Percentiles rank a stretch among this genome's conserved stretches.
Conservation (phyloP, 495 filamentous ascomycete species). For the Aspergillus bridgeri region DNA sequence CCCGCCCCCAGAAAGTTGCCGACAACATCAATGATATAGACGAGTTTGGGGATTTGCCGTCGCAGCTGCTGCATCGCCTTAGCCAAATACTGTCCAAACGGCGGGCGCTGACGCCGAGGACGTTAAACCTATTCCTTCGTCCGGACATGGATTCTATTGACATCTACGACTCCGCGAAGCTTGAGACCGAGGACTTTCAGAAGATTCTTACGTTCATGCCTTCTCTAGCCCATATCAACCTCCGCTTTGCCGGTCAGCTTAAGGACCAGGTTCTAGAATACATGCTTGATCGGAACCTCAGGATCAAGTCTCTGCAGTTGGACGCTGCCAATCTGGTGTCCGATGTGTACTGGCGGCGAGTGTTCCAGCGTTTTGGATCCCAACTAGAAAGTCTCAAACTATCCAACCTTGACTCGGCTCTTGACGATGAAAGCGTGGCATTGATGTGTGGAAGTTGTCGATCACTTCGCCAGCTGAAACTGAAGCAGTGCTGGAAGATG, state of each 20-base stretch:
- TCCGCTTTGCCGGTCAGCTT: slow-evolving; percentile 81
- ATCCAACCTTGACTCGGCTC: slow-evolving; percentile 63
- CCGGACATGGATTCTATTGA: slow-evolving; percentile 60
- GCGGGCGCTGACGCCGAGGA: slow-evolving; percentile 65
- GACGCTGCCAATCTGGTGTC: slow-evolving; percentile 77
- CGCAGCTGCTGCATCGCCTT: slow-evolving; percentile 63
- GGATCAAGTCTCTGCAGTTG: slow-evolving; percentile 61
- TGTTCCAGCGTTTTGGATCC: slow-evolving; percentile 58
- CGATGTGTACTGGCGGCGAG: slow-evolving; percentile 64
- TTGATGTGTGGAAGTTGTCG: slow-evolving; percentile 57
- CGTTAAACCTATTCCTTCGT: slow-evolving; percentile 74
- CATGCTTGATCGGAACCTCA: slow-evolving; percentile 63
- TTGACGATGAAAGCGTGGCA: slow-evolving; percentile 64
- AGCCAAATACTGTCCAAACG: slow-evolving; percentile 78
- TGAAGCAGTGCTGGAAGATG: slow-evolving; percentile 56
- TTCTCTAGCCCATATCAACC: slow-evolving; percentile 60
- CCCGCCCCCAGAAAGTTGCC: slow-evolving; percentile 63
- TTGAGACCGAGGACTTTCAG: slow-evolving; percentile 70
- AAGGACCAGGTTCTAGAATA: slow-evolving; percentile 79
- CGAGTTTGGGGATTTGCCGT: slow-evolving; percentile 76
- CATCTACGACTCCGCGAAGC: slow-evolving; percentile 76
- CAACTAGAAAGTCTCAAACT: slow-evolving; percentile 65
- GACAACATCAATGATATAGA: slow-evolving; percentile 79
- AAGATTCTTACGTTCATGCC: slow-evolving; percentile 77
- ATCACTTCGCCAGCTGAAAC: slow-evolving; percentile 67